These are phyloP conservation scores for Endothia cerciana DNA, from an alignment of 2,329 filamentous ascomycete genomes.

Conservation along the genomic window DNA sequence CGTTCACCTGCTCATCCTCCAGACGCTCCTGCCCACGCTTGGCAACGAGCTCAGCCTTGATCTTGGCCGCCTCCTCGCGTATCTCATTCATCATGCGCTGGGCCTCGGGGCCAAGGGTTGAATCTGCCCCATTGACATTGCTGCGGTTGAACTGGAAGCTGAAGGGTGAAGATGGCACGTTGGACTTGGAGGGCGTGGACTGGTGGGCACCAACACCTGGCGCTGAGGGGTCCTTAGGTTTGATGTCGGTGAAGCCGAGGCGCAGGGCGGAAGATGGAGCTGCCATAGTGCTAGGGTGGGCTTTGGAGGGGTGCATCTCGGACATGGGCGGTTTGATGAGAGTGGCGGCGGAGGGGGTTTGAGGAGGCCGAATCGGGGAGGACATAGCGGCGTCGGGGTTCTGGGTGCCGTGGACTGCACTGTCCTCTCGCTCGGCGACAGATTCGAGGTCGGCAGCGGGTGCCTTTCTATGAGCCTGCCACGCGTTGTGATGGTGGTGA, in stretches of 20 bases:
- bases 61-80: slow-evolving; percentile 70
- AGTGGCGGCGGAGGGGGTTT: slow-evolving; percentile 67
- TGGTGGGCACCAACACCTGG: slow-evolving; percentile 44
- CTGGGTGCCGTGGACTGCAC: slow-evolving; percentile 36
- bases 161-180: slow-evolving; percentile 61
- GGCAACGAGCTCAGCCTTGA: slow-evolving; percentile 69
- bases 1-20: slow-evolving; percentile 49
- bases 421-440: slow-evolving; percentile 50
- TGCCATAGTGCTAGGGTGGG: slow-evolving; percentile 71
- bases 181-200: slow-evolving; percentile 66
- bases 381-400: slow-evolving; percentile 40
- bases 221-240: slow-evolving; percentile 53
- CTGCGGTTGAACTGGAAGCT: slow-evolving; percentile 65
- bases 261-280: slow-evolving; percentile 78
- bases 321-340: slow-evolving; percentile 71
- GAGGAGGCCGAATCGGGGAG: slow-evolving; percentile 41
- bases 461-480: slow-evolving; percentile 32
- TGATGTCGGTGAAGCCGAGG: slow-evolving; percentile 81
- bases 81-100: slow-evolving; percentile 67
- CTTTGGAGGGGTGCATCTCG: slow-evolving; percentile 91
- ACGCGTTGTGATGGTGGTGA: slow-evolving; percentile 22
- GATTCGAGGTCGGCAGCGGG: slow-evolving; percentile 40
- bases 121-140: slow-evolving; percentile 40
- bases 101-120: slow-evolving; percentile 64
- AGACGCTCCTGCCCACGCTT: slow-evolving; percentile 60